A percentile compares a stretch with the other conserved stretches of the same genome.
Conservation (phyloP, 345 rosid species). For the Hibiscus syriacus region DNA sequence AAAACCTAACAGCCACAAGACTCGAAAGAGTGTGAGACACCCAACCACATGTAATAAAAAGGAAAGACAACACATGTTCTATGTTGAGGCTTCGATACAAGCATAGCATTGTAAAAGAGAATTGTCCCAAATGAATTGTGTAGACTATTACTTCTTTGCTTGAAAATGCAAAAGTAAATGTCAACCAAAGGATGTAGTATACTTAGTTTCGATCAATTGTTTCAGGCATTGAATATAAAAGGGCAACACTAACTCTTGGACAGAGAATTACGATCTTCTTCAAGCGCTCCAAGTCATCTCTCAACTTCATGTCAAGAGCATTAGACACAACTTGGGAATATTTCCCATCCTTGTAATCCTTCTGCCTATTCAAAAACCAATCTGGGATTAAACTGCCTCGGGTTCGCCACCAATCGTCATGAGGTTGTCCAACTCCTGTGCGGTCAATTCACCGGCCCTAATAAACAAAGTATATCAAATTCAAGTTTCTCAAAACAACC, state of each 20-base stretch:
- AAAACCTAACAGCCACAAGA: not conserved
- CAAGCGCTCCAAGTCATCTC: constrained; percentile 90
- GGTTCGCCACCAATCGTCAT: constrained; percentile 83
- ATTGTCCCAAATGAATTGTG: not conserved
- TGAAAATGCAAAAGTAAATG: not conserved
- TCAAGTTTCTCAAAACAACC: not conserved
- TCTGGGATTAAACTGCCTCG: constrained; percentile 87
- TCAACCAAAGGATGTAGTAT: not conserved
- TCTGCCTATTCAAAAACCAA: constrained; percentile 90
- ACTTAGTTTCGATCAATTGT: not conserved
- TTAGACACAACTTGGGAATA: constrained; percentile 85
- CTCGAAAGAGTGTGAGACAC: not conserved
- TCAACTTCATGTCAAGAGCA: constrained; percentile 89
- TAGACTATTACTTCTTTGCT: not conserved
- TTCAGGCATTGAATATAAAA: not conserved
- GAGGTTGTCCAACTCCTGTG: constrained; percentile 80
- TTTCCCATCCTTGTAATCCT: constrained; percentile 89
- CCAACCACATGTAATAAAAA: not conserved
- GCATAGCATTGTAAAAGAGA: not conserved
- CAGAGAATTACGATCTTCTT: constrained; percentile 49
- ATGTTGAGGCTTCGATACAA: not conserved
- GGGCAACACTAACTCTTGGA: not conserved
- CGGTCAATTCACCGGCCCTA: constrained; percentile 83
- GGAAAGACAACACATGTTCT: not conserved
- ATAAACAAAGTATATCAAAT: not conserved